Conservation (phyloP, 2,329 filamentous ascomycete genomes). For the Colletotrichum theobromicola region DNA sequence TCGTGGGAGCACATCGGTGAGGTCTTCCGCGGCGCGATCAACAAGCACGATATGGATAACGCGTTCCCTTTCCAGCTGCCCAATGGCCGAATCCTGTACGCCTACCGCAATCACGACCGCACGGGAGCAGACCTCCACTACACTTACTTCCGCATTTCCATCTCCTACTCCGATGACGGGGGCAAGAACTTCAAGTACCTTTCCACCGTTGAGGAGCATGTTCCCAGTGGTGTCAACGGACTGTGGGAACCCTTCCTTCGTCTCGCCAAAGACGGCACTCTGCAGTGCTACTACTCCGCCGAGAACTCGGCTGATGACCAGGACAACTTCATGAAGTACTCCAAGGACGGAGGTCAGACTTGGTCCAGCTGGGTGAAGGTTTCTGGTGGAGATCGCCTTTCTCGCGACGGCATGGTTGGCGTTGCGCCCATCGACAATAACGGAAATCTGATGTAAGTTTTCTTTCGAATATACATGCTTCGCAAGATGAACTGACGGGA, state of each 20-base stretch:
- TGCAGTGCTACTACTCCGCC: slow-evolving; percentile 49
- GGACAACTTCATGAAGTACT: slow-evolving; percentile 45
- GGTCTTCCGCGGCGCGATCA: slow-evolving; percentile 20
- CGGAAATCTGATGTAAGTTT: slow-evolving; percentile 36
- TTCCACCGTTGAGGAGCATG: slow-evolving; percentile 30
- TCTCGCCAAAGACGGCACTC: slow-evolving; percentile 37
- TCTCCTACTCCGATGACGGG: slow-evolving; percentile 46
- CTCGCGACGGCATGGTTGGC: slow-evolving; percentile 51
- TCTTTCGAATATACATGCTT: not conserved
- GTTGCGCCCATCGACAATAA: slow-evolving; percentile 36
- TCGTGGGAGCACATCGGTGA: slow-evolving; percentile 32
- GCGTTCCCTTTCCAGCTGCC: slow-evolving; percentile 37
- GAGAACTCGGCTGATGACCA: slow-evolving; percentile 44
- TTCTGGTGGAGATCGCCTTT: slow-evolving; percentile 34
- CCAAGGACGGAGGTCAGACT: slow-evolving; percentile 41
- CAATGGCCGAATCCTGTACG: slow-evolving; percentile 39
- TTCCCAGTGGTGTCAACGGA: slow-evolving; percentile 32
- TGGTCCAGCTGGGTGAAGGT: slow-evolving; percentile 38
- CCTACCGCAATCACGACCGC: slow-evolving; percentile 41
- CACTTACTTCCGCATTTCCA: slow-evolving; percentile 43
- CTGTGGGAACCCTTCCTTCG: slow-evolving; percentile 53
- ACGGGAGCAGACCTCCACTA: slow-evolving; percentile 23
- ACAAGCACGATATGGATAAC: slow-evolving; percentile 35
- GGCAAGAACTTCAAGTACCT: slow-evolving; percentile 42
- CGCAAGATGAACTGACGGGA: not conserved